Evolutionary conservation across 345 rosid genomes (phyloP).

Genomic region (Balakata baccata): DNA sequence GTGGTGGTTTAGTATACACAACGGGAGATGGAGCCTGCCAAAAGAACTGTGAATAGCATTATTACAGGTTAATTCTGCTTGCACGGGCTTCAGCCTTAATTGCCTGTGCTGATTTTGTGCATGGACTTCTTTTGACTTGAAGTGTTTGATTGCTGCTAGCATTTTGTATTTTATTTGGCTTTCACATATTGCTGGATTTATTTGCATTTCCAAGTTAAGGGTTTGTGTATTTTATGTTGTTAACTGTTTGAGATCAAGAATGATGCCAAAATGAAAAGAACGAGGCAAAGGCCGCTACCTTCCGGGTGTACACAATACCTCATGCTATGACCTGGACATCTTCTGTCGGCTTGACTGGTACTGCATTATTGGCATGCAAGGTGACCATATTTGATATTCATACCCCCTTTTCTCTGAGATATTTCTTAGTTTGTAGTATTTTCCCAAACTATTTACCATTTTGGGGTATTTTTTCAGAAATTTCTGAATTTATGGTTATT

Average conservation of each 20-base stretch:
- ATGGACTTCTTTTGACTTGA: not conserved
- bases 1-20: no score
- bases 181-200: not conserved
- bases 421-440: no score
- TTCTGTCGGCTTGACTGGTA: conserved; percentile 68
- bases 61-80: not conserved
- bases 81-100: not conserved
- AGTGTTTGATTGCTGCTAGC: not conserved
- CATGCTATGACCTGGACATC: conserved; percentile 86
- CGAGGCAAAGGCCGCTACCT: conserved; percentile 80
- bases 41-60: no score
- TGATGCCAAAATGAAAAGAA: conserved; percentile 95
- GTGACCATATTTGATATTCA: conserved; percentile 35
- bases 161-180: not conserved
- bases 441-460: no score
- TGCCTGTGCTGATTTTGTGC: not conserved
- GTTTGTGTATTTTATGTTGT: not conserved
- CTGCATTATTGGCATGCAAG: conserved; percentile 73
- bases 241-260: conserved; percentile 80
- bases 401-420: conserved; percentile 7
- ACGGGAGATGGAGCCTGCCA: no score
- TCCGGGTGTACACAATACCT: conserved; percentile 57
- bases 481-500: no score
- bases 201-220: not conserved
- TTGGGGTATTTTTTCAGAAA: no score